These are phyloP conservation scores for Gossypium schwendimanii DNA, from an alignment of 441 rosid genomes.

Conservation along the genomic window DNA sequence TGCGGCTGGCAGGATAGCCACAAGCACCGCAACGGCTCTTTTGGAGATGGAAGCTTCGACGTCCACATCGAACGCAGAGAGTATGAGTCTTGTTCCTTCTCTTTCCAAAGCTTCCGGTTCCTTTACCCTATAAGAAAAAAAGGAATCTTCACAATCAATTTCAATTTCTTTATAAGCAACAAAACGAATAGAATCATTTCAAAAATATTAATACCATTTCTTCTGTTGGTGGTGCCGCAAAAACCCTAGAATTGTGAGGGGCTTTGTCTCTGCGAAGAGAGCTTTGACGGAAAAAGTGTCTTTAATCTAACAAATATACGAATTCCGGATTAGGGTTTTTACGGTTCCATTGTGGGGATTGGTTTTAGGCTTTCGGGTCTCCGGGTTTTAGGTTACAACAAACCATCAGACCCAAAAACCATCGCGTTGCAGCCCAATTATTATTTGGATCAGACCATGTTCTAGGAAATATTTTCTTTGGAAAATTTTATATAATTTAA, in stretches of 20 bases:
- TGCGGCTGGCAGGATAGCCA: constrained; percentile 38
- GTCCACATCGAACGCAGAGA: constrained; percentile 49
- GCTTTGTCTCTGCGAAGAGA: no score
- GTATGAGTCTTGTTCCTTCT: constrained; percentile 52
- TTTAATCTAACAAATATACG: no score
- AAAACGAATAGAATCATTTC: not conserved
- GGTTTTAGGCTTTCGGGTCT: no score
- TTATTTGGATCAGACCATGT: no score
- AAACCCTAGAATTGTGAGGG: not conserved
- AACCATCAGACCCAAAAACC: no score
- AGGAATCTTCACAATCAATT: not conserved
- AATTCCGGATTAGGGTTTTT: no score
- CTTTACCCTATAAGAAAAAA: constrained; percentile 33
- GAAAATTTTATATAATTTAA: no score
- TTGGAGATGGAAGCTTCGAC: constrained; percentile 50
- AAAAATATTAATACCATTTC: constrained; percentile 17
- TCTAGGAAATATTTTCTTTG: no score
- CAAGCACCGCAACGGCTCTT: constrained; percentile 49
- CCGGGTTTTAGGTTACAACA: no score
- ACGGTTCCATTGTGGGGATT: no score
- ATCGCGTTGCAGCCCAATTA: no score
- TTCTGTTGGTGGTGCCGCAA: not conserved
- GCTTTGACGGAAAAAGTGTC: no score
- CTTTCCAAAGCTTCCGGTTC: constrained; percentile 51
- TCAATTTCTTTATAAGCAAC: not conserved